These are phyloP conservation scores for Onygena corvina DNA, from an alignment of 2,329 filamentous ascomycete species.

Conservation along the genomic window DNA sequence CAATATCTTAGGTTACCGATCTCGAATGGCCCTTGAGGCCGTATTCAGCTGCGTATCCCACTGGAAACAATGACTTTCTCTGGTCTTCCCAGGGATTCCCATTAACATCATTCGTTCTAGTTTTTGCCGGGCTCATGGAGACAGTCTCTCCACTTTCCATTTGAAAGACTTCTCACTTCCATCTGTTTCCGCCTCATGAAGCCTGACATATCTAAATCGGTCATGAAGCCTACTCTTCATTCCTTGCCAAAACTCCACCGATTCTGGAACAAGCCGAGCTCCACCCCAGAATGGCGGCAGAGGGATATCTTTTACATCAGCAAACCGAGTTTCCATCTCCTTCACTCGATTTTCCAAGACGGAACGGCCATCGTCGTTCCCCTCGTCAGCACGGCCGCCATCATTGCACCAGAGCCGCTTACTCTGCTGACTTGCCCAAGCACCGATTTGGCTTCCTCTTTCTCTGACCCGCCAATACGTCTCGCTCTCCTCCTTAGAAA, in stretches of 20 bases:
- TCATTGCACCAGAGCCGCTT: constrained; percentile 48
- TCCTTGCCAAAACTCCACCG: constrained; percentile 94
- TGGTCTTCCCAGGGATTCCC: too few species aligned
- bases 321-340: constrained; percentile 65
- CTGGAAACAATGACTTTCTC: too few species aligned
- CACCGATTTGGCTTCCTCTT: constrained; percentile 71
- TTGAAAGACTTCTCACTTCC: constrained; percentile 33
- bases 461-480: constrained; percentile 54
- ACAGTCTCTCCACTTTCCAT: constrained; percentile 32
- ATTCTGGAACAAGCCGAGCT: constrained; percentile 68
- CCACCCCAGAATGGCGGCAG: constrained; percentile 94
- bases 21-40: too few species aligned
- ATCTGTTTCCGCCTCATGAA: constrained; percentile 44
- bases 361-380: constrained; percentile 54
- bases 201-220: constrained; percentile 71
- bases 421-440: constrained; percentile 88
- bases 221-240: constrained; percentile 83
- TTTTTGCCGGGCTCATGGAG: constrained; percentile 23
- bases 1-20: too few species aligned
- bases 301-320: constrained; percentile 65
- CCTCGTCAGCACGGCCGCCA: constrained; percentile 22
- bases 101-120: too few species aligned
- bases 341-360: constrained; percentile 65
- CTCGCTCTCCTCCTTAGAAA: constrained; percentile 59
- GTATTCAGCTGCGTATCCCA: too few species aligned